A percentile compares a stretch with the other conserved stretches of the same genome.
Evolutionary conservation across 1,284 basidiomycete species (phyloP).

Genomic region (Coniophora puteana): DNA sequence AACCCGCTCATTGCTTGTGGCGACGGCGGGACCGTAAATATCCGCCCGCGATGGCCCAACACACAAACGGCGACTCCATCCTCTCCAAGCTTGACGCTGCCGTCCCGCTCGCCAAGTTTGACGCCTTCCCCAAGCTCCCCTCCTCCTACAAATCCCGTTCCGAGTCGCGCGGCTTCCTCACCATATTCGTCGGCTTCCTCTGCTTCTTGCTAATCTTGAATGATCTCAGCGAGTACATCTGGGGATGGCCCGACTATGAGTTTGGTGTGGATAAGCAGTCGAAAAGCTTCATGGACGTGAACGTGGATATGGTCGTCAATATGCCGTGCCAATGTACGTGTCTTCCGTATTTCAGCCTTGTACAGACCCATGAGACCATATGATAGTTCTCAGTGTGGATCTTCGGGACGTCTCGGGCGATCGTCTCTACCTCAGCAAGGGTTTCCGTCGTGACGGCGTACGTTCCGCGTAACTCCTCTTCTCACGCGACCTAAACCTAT

Average conservation of each 20-base stretch:
- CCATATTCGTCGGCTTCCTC: slow-evolving; percentile 71
- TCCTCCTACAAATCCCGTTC: slow-evolving; percentile 86
- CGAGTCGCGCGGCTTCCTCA: slow-evolving; percentile 85
- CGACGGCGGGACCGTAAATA: not conserved
- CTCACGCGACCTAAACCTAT: slow-evolving; percentile 8
- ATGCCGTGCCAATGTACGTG: slow-evolving; percentile 91
- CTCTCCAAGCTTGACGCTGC: slow-evolving; percentile 30
- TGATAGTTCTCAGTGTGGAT: slow-evolving; percentile 79
- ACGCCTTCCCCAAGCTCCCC: slow-evolving; percentile 88
- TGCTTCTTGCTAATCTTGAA: slow-evolving; percentile 79
- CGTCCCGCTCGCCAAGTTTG: slow-evolving; percentile 53
- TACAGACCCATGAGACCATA: slow-evolving; percentile 8
- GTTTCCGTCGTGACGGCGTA: slow-evolving; percentile 85
- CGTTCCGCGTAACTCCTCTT: slow-evolving; percentile 27
- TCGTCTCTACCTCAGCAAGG: slow-evolving; percentile 79
- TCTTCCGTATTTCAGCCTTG: not conserved
- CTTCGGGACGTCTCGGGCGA: slow-evolving; percentile 92
- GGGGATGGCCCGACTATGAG: slow-evolving; percentile 85
- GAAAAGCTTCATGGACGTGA: slow-evolving; percentile 70
- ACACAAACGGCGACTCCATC: no score
- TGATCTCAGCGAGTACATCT: slow-evolving; percentile 87
- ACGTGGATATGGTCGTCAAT: slow-evolving; percentile 87
- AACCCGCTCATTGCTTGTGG: not conserved
- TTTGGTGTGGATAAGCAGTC: slow-evolving; percentile 77
- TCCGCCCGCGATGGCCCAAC: no score